Evolutionary conservation across 139 green algal species (phyloP), one percentile per base, ranked within the genome.

Genomic region (Zygnema cylindricum): DNA sequence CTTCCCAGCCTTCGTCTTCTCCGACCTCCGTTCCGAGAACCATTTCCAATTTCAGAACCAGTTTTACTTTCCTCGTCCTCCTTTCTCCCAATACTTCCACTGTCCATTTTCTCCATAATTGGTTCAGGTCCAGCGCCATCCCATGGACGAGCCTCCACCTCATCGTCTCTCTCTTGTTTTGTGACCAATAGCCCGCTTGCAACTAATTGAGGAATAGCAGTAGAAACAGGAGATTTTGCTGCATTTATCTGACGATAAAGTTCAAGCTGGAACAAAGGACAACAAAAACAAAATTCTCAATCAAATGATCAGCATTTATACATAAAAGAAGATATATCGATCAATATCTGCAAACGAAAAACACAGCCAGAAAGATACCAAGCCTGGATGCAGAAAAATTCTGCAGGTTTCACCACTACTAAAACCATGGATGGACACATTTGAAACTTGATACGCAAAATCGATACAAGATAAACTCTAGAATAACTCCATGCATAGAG

Each of bases 51-150:
- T 38, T 83, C 76, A 33, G 43, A 71, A n/a, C 32, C 76, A 49
- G 69, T 83, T 32, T 55, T 35, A 55, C n/a, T 83, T 30, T 75
- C 71, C 76, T 33, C 76, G 41, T 75, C 71, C 76, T 33, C 76
- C n/a, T 36, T 36, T 55, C 49, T 83, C 76, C 32, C 76, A 49
- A 0, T 55, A 11, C 76, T 16, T 55, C 76, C 76, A 71, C 76
- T 32, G 3, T 16, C 76, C 32, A 41, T 35, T n/a, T 49, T 40
- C 32, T 7, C 76, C 32, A 16, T 25, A 63, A 63, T 25, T 83
- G 76, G 3, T 7, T 16, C n/a, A 71, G 41, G 3, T 36, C 76
- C 25, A 41, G 71, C 0, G 32, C 41, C 41, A 71, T 76, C 0
- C 22, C 25, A 32, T 33, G 76, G 16, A 49, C 30, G 76, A 71